Evolutionary conservation across 2,329 filamentous ascomycete genomes (phyloP).

Genomic region (Apiospora malaysiana): DNA sequence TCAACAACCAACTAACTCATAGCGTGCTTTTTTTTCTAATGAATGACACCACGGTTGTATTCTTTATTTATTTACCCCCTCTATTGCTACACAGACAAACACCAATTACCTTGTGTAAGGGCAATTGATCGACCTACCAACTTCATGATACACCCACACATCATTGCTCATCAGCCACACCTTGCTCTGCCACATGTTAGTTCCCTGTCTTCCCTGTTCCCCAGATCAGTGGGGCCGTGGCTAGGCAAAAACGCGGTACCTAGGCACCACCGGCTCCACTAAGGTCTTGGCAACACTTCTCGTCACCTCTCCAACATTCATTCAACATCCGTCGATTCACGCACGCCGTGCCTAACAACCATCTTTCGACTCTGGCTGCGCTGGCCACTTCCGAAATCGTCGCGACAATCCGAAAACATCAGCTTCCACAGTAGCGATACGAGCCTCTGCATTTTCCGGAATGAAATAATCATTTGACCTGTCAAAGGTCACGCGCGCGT

Average conservation of each 20-base stretch:
- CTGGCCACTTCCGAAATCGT: not conserved
- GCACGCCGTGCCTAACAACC: not conserved
- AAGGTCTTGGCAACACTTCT: conserved; percentile 14
- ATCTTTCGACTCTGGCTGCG: conserved; percentile 10
- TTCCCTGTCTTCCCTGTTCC: not conserved
- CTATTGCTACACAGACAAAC: too few relatives aligned
- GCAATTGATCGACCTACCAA: too few relatives aligned
- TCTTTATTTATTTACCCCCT: too few relatives aligned
- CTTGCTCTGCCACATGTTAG: too few relatives aligned
- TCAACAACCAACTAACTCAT: not conserved
- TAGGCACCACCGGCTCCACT: not conserved
- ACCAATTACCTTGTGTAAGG: too few relatives aligned
- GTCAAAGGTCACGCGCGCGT: conserved; percentile 16
- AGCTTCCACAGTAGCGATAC: not conserved
- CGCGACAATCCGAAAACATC: not conserved
- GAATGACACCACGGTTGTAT: too few relatives aligned
- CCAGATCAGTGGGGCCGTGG: conserved; percentile 13
- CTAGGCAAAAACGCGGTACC: not conserved
- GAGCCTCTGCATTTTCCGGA: not conserved
- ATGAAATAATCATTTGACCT: conserved; percentile 13
- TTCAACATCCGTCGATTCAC: not conserved
- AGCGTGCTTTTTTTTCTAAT: not conserved
- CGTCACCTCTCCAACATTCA: conserved; percentile 16
- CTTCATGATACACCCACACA: not conserved
- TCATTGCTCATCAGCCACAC: not conserved